phyloP scores from a whole-genome alignment of 2,329 filamentous ascomycete genomes.

The Colletotrichum sp. region DNA sequence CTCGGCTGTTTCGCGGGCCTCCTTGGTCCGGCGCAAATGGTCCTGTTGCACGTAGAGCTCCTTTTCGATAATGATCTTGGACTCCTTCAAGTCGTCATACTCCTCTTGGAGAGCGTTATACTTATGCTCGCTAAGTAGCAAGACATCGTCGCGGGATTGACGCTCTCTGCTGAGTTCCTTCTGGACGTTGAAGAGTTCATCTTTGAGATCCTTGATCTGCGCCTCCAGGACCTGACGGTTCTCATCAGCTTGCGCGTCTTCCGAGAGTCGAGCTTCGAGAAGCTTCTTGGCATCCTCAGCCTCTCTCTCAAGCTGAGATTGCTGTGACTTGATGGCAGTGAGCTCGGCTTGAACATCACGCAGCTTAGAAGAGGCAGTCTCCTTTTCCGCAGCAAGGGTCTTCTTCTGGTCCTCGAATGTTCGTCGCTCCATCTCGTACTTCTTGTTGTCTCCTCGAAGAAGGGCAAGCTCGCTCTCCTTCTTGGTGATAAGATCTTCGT shows the following conservation, averaged over 20 bases:
- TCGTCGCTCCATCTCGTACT: conserved; percentile 80
- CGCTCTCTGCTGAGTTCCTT: conserved; percentile 89
- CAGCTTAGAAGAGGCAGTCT: conserved; percentile 76
- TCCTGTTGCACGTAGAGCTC: conserved; percentile 97
- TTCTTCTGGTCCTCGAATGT: conserved; percentile 81
- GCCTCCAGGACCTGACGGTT: conserved; percentile 83
- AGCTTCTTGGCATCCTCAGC: conserved; percentile 86
- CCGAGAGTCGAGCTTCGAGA: conserved; percentile 86
- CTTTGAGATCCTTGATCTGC: conserved; percentile 87
- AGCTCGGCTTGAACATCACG: conserved; percentile 88
- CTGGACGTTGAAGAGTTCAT: conserved; percentile 83
- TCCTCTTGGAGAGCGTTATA: conserved; percentile 83
- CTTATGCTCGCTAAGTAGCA: conserved; percentile 89
- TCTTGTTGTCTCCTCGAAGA: conserved; percentile 83
- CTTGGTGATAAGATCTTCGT: conserved; percentile 89
- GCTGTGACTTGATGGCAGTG: conserved; percentile 84
- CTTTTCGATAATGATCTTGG: conserved; percentile 97
- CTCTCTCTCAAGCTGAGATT: conserved; percentile 84
- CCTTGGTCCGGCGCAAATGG: conserved; percentile 82
- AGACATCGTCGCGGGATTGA: conserved; percentile 92
- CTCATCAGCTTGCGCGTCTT: conserved; percentile 84
- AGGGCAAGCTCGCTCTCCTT: conserved; percentile 94
- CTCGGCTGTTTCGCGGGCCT: conserved; percentile 80
- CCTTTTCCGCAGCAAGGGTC: conserved; percentile 75
- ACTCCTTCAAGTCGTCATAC: conserved; percentile 85